A percentile compares a stretch with the other conserved stretches of the same genome.
phyloP scores from a whole-genome alignment of 2,329 filamentous ascomycete genomes.

The Claviceps quebecensis region DNA sequence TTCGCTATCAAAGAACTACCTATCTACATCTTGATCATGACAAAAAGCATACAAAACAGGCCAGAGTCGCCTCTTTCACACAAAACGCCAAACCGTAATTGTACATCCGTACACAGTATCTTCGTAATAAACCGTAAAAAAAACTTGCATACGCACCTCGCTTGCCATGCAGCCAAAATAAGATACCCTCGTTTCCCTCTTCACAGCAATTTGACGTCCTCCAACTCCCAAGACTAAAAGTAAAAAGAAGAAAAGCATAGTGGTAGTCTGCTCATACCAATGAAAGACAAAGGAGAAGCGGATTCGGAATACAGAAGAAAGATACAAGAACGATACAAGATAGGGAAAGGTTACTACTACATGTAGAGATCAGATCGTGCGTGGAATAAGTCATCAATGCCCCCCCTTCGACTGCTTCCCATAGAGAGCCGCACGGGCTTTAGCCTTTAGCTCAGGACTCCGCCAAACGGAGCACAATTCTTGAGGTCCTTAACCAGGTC shows the following conservation, averaged over 20 bases:
- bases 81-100: slow-evolving; percentile 12
- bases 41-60: slow-evolving; percentile 2
- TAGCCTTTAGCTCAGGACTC: slow-evolving; percentile 26
- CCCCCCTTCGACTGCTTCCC: no score
- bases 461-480: slow-evolving; percentile 62
- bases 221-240: slow-evolving; percentile 2
- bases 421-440: no score
- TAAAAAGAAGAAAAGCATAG: background rate
- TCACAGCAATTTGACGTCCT: slow-evolving; percentile 12
- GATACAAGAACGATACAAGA: background rate
- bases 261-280: background rate
- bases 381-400: no score
- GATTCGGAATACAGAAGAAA: background rate
- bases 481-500: slow-evolving; percentile 74
- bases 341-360: no score
- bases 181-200: background rate
- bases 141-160: background rate
- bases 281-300: background rate
- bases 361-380: no score
- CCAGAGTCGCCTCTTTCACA: background rate
- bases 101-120: slow-evolving; percentile 11
- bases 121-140: slow-evolving; percentile 11
- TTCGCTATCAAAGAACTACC: background rate
- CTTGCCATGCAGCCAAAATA: background rate
- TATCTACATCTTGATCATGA: slow-evolving; percentile 1